Evolutionary conservation across 2,329 filamentous ascomycete species (phyloP), one percentile per base, ranked within the genome.

Genomic region (Xylariomycetidae sp.): DNA sequence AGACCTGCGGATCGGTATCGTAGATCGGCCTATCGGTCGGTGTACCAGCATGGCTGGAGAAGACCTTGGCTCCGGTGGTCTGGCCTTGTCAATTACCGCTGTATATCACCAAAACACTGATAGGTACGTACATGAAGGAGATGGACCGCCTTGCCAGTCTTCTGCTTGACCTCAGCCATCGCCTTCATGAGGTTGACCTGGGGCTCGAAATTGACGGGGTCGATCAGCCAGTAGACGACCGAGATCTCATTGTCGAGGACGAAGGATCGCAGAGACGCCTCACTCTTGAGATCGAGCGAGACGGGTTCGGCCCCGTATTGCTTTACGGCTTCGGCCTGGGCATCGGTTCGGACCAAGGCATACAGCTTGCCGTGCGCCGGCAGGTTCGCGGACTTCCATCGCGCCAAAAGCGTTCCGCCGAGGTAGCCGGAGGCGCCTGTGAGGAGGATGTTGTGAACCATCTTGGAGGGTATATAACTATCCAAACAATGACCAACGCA

Each of bases 391-490:
- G 38, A 34, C 2, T 48, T 42, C 38, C 61, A 56, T 5, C 55
- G 56, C 7, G 63, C 59, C 5, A 74, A 62, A 3, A 74, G 50
- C 0, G 59, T 63, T 3, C 70, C 71, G 15, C 70, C 70, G 0
- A 74, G 63, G 35, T 74, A 74, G 16, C 71, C 71, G 0, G 69
- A 72, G 18, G 46, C 67, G 7, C 70, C 70, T 0, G 70, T 74
- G 28, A 74, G 56, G 19, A 72, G 60, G 31, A 72, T 59, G 27
- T 65, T 64, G 37, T 49, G 49, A 15, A 46, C 40, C 52, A 55
- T 55, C 2, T 10, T 32, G 13, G 16, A 29, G 23, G 6, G 14
- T 32, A 23, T 27, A n/a, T n/a, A n/a, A n/a, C n/a, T n/a, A n/a
- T n/a, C n/a, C n/a, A n/a, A n/a, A n/a, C n/a, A n/a, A n/a, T n/a